phyloP scores from a whole-genome alignment of 345 rosid species.

The Raphanus raphanistrum region DNA sequence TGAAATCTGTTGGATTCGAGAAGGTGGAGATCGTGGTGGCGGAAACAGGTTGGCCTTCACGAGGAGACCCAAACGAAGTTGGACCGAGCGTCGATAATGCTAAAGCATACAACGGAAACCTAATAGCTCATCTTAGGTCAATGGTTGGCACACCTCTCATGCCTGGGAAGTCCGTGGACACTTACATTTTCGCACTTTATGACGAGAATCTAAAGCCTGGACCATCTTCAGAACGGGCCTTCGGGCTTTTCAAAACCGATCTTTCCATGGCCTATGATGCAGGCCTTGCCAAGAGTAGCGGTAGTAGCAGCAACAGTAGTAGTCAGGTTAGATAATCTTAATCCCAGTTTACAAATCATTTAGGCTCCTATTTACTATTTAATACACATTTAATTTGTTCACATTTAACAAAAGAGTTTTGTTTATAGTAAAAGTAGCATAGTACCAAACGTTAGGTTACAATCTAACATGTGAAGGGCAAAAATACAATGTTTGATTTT shows the following conservation, averaged over 20 bases:
- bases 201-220: slow-evolving; percentile 87
- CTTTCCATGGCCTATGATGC: slow-evolving; percentile 66
- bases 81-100: slow-evolving; percentile 86
- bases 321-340: slow-evolving; percentile 49
- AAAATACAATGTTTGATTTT: no score
- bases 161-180: slow-evolving; percentile 91
- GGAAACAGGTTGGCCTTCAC: slow-evolving; percentile 93
- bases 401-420: not conserved
- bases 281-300: slow-evolving; percentile 67
- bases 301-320: slow-evolving; percentile 33
- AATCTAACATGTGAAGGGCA: not conserved
- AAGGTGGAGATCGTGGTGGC: slow-evolving; percentile 80
- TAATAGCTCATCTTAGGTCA: slow-evolving; percentile 76
- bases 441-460: no score
- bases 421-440: not conserved
- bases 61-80: slow-evolving; percentile 71
- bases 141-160: slow-evolving; percentile 86
- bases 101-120: slow-evolving; percentile 81
- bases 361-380: not conserved
- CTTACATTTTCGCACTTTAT: slow-evolving; percentile 89
- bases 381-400: not conserved
- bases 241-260: slow-evolving; percentile 76
- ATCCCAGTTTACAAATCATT: not conserved
- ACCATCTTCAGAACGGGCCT: slow-evolving; percentile 74
- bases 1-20: slow-evolving; percentile 70